Conservation (phyloP, 1,284 basidiomycete genomes). For the Puccinia coronata region DNA sequence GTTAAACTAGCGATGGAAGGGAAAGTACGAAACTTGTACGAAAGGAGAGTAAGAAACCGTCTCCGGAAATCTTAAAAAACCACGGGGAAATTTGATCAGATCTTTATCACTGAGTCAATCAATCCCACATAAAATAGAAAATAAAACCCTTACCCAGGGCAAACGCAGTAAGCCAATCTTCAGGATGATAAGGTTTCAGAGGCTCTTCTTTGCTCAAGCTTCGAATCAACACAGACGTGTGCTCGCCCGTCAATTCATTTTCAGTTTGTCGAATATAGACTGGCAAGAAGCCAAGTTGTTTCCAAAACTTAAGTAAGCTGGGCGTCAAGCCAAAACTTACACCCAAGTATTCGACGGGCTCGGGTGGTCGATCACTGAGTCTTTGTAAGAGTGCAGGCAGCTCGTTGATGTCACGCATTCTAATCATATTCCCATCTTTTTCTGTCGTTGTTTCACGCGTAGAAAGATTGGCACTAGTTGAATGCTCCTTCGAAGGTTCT, state of each 20-base stretch:
- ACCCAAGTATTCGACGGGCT: constrained; percentile 88
- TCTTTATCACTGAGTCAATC: background rate
- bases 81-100: background rate
- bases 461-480: background rate
- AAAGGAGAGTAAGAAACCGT: constrained; percentile 83
- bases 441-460: background rate
- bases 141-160: constrained; percentile 70
- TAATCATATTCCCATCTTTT: constrained; percentile 60
- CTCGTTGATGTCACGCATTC: constrained; percentile 70
- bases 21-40: constrained; percentile 93
- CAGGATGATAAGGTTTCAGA: constrained; percentile 60
- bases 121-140: background rate
- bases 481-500: constrained; percentile 53
- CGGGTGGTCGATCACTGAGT: constrained; percentile 84
- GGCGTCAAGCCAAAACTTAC: constrained; percentile 94
- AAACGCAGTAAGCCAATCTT: constrained; percentile 84
- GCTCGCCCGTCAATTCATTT: constrained; percentile 94
- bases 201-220: constrained; percentile 65
- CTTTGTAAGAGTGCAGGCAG: constrained; percentile 95
- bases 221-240: constrained; percentile 91
- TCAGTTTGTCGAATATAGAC: constrained; percentile 90
- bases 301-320: constrained; percentile 92
- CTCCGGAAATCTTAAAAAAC: constrained; percentile 78
- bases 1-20: constrained; percentile 81
- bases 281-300: constrained; percentile 84